Conservation (phyloP, 179 eudicot genomes). For the Drosera spatulata region DNA sequence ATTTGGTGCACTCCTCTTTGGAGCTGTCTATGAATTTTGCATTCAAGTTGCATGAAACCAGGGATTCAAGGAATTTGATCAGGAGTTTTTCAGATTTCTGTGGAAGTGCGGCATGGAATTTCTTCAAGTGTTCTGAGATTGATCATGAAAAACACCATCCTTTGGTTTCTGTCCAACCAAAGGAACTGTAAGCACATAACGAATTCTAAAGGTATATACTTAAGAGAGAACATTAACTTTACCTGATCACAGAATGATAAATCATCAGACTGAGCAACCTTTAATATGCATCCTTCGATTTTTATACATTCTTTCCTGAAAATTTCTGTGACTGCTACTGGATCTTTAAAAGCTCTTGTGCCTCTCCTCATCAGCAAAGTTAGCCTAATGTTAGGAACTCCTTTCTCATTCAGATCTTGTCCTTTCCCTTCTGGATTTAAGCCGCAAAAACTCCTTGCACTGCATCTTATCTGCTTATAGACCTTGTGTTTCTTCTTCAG, state of each 20-base stretch:
- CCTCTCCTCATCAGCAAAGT: constrained; percentile 40
- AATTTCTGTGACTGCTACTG: constrained; percentile 15
- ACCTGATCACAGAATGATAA: constrained; percentile 32
- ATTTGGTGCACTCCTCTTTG: too few relatives aligned
- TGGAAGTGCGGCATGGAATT: not conserved
- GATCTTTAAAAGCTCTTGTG: constrained; percentile 28
- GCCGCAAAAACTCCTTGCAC: constrained; percentile 23
- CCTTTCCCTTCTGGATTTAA: constrained; percentile 11
- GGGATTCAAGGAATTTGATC: too few relatives aligned
- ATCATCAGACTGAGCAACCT: constrained; percentile 16
- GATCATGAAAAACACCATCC: not conserved
- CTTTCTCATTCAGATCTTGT: constrained; percentile 12
- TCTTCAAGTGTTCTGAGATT: too few relatives aligned
- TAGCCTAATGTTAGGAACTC: constrained; percentile 19
- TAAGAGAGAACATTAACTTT: not conserved
- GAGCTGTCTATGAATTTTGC: too few relatives aligned
- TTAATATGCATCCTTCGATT: constrained; percentile 26
- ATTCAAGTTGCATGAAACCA: too few relatives aligned
- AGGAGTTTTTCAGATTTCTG: too few relatives aligned
- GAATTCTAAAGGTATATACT: too few relatives aligned
- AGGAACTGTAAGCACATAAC: too few relatives aligned
- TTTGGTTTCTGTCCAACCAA: too few relatives aligned
- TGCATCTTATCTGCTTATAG: constrained; percentile 28
- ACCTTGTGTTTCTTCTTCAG: constrained; percentile 14
- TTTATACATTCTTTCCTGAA: constrained; percentile 25